Percentiles rank a stretch among this genome's conserved stretches.
Evolutionary conservation across 371 early-diverging fungal genomes (phyloP).

Genomic region (Mucor indicus): DNA sequence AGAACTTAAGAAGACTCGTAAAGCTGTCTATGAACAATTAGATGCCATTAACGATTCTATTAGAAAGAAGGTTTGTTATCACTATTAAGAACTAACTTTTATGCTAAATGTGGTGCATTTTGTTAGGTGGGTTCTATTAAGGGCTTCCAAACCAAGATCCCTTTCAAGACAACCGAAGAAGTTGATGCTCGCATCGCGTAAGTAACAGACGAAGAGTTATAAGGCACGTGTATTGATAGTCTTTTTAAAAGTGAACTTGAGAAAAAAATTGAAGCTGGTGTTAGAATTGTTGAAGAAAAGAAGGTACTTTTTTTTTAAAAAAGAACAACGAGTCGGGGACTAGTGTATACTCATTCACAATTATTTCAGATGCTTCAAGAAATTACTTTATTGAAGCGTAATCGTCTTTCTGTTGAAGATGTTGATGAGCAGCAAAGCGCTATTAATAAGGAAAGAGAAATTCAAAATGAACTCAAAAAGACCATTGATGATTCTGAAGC

Average conservation of each 20-base stretch:
- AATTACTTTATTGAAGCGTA: constrained; percentile 77
- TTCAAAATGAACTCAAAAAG: constrained; percentile 63
- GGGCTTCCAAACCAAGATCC: constrained; percentile 71
- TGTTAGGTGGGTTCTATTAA: constrained; percentile 24
- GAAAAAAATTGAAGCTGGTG: constrained; percentile 74
- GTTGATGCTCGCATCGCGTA: constrained; percentile 77
- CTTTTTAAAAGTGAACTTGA: constrained; percentile 61
- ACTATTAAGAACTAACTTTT: background rate
- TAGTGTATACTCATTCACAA: background rate
- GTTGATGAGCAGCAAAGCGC: constrained; percentile 62
- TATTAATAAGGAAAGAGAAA: constrained; percentile 71
- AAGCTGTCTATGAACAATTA: constrained; percentile 61
- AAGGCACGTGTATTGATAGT: constrained; percentile 22
- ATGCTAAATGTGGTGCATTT: background rate
- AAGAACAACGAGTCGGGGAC: background rate
- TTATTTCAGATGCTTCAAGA: constrained; percentile 63
- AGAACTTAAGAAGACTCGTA: constrained; percentile 52
- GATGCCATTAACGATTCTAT: constrained; percentile 66
- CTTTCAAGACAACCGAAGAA: constrained; percentile 75
- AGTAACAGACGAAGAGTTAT: constrained; percentile 10
- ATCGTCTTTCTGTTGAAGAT: constrained; percentile 73
- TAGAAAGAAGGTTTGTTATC: constrained; percentile 62
- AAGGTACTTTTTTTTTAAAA: constrained; percentile 24
- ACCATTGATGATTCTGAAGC: constrained; percentile 65
- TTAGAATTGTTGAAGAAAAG: constrained; percentile 86